Base-by-base conservation (phyloP, 2,329 filamentous ascomycete genomes). In the Apiospora hydei region DNA sequence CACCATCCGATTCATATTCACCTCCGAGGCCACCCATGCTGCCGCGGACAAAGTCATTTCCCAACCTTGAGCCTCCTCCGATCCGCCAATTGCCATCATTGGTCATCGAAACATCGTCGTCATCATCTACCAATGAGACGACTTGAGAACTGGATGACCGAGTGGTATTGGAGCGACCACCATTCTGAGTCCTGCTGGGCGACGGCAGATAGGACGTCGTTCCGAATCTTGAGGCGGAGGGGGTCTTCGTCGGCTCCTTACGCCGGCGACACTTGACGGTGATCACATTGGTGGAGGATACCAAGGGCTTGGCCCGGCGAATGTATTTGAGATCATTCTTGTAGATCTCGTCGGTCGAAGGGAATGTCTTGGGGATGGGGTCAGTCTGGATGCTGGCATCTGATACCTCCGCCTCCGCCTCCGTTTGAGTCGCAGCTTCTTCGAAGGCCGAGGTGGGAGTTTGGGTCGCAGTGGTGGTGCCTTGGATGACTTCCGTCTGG, bases 191-290 rank as follows among this genome's bases (percentile, higher is more conserved):
- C 18, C 18, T 46, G 24, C 66, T 68, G 4, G 66, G 66, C 24
- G 44, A 34, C 6, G 66, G 66, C 14, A 68, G 41, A 8, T 68
- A 38, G n/a, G 44, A 34, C 6, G 43, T 8, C 14, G 10, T 18
- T 68, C 66, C 14, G 13, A 26, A 10, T 68, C 66, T 68, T 46
- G 66, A 11, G 1, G n/a, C 6, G 3, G 41, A 46, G 13, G 41
- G 41, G 1, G 41, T 68, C 2, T 53, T 57, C 21, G 26, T 57
- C 14, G 34, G 38, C 10, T 69, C 34, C 11, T 49, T 26, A 5
- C 68, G 68, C 18, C 57, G n/a, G 34, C 68, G 68, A 10, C 68
- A 69, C 47, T 69, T 51, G 47, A 69, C 34, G 10, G 47, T 43
- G 11, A 18, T 51, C 2, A 69, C 68, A 6, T 47, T 34, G 18